A percentile compares a stretch with the other conserved stretches of the same genome.
These are phyloP conservation scores for Aspergillus pseudoviridinutans DNA, from an alignment of 2,329 filamentous ascomycete genomes.

Conservation along the genomic window DNA sequence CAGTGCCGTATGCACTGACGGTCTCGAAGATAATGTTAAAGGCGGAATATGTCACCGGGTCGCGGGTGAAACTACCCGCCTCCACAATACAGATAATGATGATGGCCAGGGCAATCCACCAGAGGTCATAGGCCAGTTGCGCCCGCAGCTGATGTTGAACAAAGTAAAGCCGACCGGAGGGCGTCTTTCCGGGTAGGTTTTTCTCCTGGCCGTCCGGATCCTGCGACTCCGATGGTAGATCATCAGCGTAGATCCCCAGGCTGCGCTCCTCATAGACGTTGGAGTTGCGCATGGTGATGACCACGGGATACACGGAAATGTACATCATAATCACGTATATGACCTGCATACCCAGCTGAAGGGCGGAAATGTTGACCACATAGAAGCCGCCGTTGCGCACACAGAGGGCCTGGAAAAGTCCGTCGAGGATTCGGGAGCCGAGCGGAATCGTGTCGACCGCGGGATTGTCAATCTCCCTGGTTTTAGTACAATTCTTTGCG, in stretches of 20 bases:
- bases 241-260: conserved; percentile 42
- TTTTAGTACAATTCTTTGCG: background rate
- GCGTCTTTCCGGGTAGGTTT: conserved; percentile 28
- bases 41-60: conserved; percentile 49
- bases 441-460: conserved; percentile 1
- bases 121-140: conserved; percentile 62
- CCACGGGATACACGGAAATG: conserved; percentile 59
- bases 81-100: conserved; percentile 57
- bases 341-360: conserved; percentile 34
- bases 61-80: conserved; percentile 47
- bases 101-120: conserved; percentile 57
- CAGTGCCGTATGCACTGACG: conserved; percentile 49
- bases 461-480: too few species aligned
- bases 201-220: too few species aligned
- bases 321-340: conserved; percentile 64
- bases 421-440: conserved; percentile 48
- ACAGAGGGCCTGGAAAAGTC: conserved; percentile 57
- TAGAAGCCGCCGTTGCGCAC: conserved; percentile 49
- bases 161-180: conserved; percentile 32
- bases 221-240: too few species aligned
- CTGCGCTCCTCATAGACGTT: conserved; percentile 60
- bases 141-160: conserved; percentile 53
- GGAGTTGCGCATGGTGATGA: conserved; percentile 57
- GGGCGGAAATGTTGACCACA: conserved; percentile 45
- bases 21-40: conserved; percentile 50